Evolutionary conservation across 768 basidiomycete genomes (phyloP).

Genomic region (Lentinula edodes): DNA sequence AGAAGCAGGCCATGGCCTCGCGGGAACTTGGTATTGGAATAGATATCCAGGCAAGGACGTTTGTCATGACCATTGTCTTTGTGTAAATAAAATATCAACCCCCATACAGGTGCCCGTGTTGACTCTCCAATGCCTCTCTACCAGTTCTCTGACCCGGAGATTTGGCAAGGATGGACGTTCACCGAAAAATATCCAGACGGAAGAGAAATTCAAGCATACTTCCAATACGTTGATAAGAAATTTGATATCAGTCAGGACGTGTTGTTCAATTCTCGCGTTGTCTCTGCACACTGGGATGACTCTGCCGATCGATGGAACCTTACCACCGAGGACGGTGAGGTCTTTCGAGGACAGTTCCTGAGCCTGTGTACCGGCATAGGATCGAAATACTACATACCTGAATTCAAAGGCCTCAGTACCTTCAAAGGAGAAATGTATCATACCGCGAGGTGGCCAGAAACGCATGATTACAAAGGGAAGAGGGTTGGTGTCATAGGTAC

Average conservation of each 20-base stretch:
- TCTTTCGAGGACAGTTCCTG: neutral
- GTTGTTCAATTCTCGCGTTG: slow-evolving; percentile 1
- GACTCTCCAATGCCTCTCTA: slow-evolving; percentile 3
- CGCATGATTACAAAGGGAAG: neutral
- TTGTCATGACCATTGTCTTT: no score
- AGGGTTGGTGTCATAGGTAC: slow-evolving; percentile 8
- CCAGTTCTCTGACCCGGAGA: slow-evolving; percentile 3
- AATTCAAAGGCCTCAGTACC: slow-evolving; percentile 2
- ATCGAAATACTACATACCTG: neutral
- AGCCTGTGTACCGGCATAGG: slow-evolving; percentile 4
- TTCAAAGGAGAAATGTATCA: slow-evolving; percentile 4
- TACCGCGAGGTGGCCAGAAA: neutral
- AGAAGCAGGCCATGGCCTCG: neutral
- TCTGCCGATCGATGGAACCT: neutral
- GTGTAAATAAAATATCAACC: no score
- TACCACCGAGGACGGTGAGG: neutral
- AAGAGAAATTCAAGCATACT: slow-evolving; percentile 1
- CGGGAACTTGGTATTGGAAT: slow-evolving; percentile 2
- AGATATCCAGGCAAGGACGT: neutral
- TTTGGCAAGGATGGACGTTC: neutral
- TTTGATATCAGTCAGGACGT: slow-evolving; percentile 4
- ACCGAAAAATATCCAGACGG: neutral
- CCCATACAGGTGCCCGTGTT: neutral
- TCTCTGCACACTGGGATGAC: neutral
- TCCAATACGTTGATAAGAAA: slow-evolving; percentile 3